Conservation (phyloP, 2,329 filamentous ascomycete genomes). For the Penicillium rolfsii region DNA sequence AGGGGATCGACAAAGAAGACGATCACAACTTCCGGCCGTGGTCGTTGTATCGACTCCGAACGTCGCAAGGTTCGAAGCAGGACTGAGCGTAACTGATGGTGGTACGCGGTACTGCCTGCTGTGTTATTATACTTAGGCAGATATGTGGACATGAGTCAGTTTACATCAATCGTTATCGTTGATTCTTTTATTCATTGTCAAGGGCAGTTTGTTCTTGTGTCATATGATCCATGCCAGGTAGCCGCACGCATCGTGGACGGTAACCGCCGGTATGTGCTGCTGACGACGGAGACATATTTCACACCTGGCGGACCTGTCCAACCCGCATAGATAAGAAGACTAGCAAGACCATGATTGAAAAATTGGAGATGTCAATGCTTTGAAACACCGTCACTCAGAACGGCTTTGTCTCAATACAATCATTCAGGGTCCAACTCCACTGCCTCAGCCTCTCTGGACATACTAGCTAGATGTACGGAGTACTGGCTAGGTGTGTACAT, state of each 20-base stretch:
- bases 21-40: conserved; percentile 1
- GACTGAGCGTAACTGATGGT: conserved; percentile 11
- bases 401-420: background rate
- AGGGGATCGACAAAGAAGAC: background rate
- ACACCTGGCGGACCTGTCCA: background rate
- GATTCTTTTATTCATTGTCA: background rate
- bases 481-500: background rate
- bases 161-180: background rate
- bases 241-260: background rate
- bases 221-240: background rate
- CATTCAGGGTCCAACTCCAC: background rate
- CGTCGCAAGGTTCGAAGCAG: conserved; percentile 8
- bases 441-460: background rate
- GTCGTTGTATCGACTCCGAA: conserved; percentile 11
- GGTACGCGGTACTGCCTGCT: conserved; percentile 22
- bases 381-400: conserved; percentile 21
- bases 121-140: conserved; percentile 17
- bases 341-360: background rate
- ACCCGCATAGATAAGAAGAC: no score
- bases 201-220: background rate
- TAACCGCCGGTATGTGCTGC: no score
- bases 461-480: background rate
- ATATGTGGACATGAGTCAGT: background rate
- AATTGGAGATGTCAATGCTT: conserved; percentile 10
- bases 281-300: no score